Evolutionary conservation across 1,284 basidiomycete species (phyloP).

Genomic region (Ustanciosporium gigantosporum): DNA sequence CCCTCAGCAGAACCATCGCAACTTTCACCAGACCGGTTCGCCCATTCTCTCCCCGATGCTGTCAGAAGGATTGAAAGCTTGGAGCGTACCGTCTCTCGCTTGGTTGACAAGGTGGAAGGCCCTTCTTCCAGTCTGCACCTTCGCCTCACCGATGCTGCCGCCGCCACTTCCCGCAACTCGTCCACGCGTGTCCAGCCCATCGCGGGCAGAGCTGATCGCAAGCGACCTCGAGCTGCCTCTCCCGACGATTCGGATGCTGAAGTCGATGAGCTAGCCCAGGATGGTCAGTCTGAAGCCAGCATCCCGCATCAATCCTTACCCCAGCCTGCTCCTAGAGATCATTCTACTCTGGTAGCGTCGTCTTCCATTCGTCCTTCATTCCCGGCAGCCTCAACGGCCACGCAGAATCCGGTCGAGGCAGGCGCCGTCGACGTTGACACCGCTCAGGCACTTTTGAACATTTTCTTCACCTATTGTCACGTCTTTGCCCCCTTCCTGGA

Average conservation of each 20-base stretch:
- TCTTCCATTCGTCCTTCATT: neutral
- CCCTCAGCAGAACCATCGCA: neutral
- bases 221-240: conserved; percentile 13
- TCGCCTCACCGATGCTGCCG: neutral
- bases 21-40: conserved; percentile 7
- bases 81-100: conserved; percentile 23
- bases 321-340: neutral
- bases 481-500: conserved; percentile 34
- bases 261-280: conserved; percentile 31
- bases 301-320: neutral
- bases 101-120: conserved; percentile 16
- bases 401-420: conserved; percentile 7
- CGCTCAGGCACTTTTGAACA: conserved; percentile 21
- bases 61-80: conserved; percentile 23
- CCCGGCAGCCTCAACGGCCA: neutral
- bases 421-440: conserved; percentile 23
- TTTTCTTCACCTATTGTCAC: conserved; percentile 29
- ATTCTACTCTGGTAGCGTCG: too few relatives aligned
- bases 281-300: conserved; percentile 27
- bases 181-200: too few relatives aligned
- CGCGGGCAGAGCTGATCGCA: conserved; percentile 13
- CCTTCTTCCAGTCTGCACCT: neutral
- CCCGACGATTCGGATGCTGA: conserved; percentile 32
- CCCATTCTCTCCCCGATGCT: conserved; percentile 26
- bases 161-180: too few relatives aligned